phyloP scores from a whole-genome alignment of 768 basidiomycete genomes.

The Cubamyces sp. region DNA sequence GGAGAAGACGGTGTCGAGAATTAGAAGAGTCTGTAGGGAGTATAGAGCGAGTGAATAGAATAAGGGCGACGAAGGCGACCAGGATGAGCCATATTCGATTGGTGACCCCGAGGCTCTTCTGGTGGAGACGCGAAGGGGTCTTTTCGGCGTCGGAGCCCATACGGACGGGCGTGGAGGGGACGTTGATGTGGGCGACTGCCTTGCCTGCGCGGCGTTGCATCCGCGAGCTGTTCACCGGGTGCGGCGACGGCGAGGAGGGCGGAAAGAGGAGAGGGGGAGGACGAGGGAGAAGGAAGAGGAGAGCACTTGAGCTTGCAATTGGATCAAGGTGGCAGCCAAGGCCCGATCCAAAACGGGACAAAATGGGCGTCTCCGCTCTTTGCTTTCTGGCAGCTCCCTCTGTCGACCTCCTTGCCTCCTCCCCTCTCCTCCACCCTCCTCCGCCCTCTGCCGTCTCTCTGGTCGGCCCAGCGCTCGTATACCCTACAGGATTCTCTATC shows the following conservation, averaged over 20 bases:
- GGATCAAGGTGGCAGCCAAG: slow-evolving; percentile 13
- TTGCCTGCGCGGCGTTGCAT: slow-evolving; percentile 67
- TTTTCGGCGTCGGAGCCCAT: slow-evolving; percentile 55
- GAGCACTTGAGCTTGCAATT: slow-evolving; percentile 4
- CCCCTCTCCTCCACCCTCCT: not conserved
- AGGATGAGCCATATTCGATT: slow-evolving; percentile 72
- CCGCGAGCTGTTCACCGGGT: slow-evolving; percentile 19
- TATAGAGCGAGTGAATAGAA: slow-evolving; percentile 60
- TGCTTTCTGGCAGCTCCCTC: not conserved
- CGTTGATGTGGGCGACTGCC: slow-evolving; percentile 59
- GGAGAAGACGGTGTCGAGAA: slow-evolving; percentile 33
- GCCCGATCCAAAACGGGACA: slow-evolving; percentile 9
- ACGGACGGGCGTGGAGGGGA: slow-evolving; percentile 46
- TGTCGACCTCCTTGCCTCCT: not conserved
- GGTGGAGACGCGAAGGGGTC: slow-evolving; percentile 51
- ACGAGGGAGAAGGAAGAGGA: slow-evolving; percentile 9
- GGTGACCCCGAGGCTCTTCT: slow-evolving; percentile 63
- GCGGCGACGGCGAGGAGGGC: slow-evolving; percentile 6
- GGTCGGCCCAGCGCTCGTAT: not conserved
- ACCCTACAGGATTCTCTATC: slow-evolving; percentile 13
- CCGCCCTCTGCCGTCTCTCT: not conserved
- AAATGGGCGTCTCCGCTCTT: slow-evolving; percentile 11
- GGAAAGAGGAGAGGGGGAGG: slow-evolving; percentile 15
- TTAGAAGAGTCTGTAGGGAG: slow-evolving; percentile 42
- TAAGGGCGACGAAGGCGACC: slow-evolving; percentile 54